Base-by-base conservation (phyloP, 495 filamentous ascomycete genomes). In the Trichoderma reesei region DNA sequence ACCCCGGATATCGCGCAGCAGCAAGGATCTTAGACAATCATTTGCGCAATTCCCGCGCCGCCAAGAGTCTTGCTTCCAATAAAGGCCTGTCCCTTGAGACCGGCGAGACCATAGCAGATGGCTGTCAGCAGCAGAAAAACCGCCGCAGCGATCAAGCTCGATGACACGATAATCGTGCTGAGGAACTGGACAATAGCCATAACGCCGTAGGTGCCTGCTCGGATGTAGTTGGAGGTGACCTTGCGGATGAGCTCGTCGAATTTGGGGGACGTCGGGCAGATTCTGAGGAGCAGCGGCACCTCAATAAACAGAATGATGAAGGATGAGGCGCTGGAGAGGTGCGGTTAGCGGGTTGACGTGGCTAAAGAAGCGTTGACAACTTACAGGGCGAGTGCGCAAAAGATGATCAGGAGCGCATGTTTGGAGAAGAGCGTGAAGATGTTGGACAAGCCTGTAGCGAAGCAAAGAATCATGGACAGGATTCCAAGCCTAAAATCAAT, bases 281-380 rank as follows among this genome's bases (percentile, higher is more conserved):
- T 97, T 75, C 95, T 88, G 39, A 99, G 86, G 61, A 98, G 90
- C 68, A 97, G 88, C 10, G 94, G 94, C 18, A 99, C 87, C 74
- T 99, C 94, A 74, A 97, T 84, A 82, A 99, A 99, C 80, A 99
- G 80, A 75, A 99, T 86, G 71, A 98, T 74, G 74, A 96, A 87
- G 46, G 86, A 83, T 61, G 82, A 96, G 51, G 87, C 76, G 37
- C 93, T 97, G 71, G 63, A 10, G 18, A 51, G 26, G 26, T 34
- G 6, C 31, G n/a, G 1, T 39, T 68, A 67, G 64, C 63, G 63
- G 64, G 68, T 63, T 51, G 39, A 65, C 6, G 54, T 59, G 13
- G 1, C 42, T 65, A 41, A 8, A 37, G 3, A 16, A 9, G 61
- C 33, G 13, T 8, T 41, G 20, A 3, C 11, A 9, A 69, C 91